Base-by-base conservation (phyloP, 1,139 yeast species). In the Pichia sp. region DNA sequence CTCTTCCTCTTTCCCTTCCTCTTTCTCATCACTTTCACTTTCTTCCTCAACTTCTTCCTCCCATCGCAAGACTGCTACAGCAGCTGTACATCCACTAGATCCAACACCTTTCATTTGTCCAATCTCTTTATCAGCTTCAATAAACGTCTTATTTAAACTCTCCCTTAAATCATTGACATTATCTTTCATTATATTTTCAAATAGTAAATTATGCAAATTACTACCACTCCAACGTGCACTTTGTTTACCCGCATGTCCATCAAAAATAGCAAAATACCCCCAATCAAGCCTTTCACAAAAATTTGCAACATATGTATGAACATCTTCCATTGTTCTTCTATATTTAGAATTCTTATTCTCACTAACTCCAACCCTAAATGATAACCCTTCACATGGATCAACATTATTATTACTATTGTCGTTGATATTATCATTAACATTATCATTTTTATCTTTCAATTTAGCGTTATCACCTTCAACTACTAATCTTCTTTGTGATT, bases 191-290 rank as follows among this genome's bases (percentile, higher is more conserved):
- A 84, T 71, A 47, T 72, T 75, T 35, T 68, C 69, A 45, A 76
- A 84, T 39, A 84, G 60, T 38, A 80, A 58, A n/a, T 69, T 61
- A 60, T 91, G 97, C 47, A 91, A 64, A 53, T 84, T 77, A 48
- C 86, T 81, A 0, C 96, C 95, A 64, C 97, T 88, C 95, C 95
- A 91, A 52, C 93, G 78, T 2, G 98, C 95, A 9, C 95, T 82
- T 51, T 79, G 86, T 47, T 80, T 77, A 15, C 99, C 99, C 3
- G 97, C 98, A 63, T 91, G 99, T 12, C 99, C 99, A 62, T 91
- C 99, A 62, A 88, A 91, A 4, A 91, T 74, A 14, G 94, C 98
- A 71, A 91, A 89, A 60, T 85, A 91, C 3, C 96, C 98, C 82
- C 95, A 84, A 59, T 89, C 97, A 18, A 81, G 71, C 41, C 84